Evolutionary conservation across 169 alveolate species (phyloP), one percentile per base, ranked within the genome.

Genomic region (Cryptosporidium muris): DNA sequence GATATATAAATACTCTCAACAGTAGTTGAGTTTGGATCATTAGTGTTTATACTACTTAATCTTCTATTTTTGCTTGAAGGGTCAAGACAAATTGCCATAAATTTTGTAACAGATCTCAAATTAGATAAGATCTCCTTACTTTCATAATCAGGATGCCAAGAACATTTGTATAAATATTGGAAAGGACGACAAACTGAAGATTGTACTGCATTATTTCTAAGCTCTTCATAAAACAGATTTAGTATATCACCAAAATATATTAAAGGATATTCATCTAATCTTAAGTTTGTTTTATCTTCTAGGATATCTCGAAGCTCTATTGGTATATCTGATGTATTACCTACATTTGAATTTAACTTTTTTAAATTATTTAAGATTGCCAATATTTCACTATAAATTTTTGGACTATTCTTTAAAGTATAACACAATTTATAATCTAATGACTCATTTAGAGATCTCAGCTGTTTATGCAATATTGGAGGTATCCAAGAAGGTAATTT

Each of bases 401-500:
- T 74, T 16, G 62, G 45, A 43, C 54, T 68, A 34, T 74, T 74
- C 52, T 74, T 74, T 45, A 74, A 34, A 25, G 60, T 74, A 12
- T 45, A 47, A 60, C 85, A 74, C 12, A 74, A 48, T 16, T 74
- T 74, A 45, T 74, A 40, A 14, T 74, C 85, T 25, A 74, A 48
- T 60, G 54, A 58, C 1, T 49, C 40, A 37, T 74, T 74, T 6
- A 74, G 43, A 58, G 38, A 58, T 37, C 34, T 53, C 5, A 74
- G 43, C 12, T 58, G 85, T 45, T 60, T 74, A 12, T 74, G 85
- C 2, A 74, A 34, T 25, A 74, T 74, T 14, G 85, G 85, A 16
- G 85, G 47, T n/a, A 74, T 58, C 85, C 85, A 74, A 34, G 60
- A 58, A 6, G 85, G 85, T 37, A 74, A 74, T 36, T 68, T 74